Evolutionary conservation across 495 filamentous ascomycete species (phyloP).

Genomic region (Apodospora peruviana): DNA sequence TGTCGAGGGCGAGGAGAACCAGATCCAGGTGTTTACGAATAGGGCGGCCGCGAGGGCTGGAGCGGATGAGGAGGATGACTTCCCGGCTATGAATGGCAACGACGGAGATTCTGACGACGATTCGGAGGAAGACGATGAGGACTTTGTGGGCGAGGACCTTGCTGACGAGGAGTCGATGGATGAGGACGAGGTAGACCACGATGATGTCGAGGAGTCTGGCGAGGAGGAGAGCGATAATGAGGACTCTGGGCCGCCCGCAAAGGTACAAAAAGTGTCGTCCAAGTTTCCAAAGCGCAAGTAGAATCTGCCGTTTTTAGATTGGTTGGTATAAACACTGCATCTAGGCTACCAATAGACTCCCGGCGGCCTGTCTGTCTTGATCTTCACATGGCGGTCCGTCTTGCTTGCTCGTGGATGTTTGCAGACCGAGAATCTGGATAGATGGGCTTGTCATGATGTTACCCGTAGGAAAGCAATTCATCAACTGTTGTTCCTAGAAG

Average conservation of each 20-base stretch:
- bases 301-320: not conserved
- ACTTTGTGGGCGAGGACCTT: constrained; percentile 22
- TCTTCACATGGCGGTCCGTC: too few relatives aligned
- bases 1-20: constrained; percentile 70
- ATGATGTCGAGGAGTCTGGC: constrained; percentile 30
- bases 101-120: constrained; percentile 26
- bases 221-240: constrained; percentile 29
- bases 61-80: constrained; percentile 23
- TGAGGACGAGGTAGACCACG: constrained; percentile 34
- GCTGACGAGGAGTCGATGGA: constrained; percentile 27
- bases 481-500: too few relatives aligned
- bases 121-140: constrained; percentile 26
- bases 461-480: too few relatives aligned
- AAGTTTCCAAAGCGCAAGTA: constrained; percentile 25
- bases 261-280: constrained; percentile 26
- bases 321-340: not conserved
- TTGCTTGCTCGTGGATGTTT: too few relatives aligned
- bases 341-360: not conserved
- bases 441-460: too few relatives aligned
- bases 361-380: not conserved
- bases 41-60: constrained; percentile 24
- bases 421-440: too few relatives aligned
- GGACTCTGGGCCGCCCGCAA: constrained; percentile 25
- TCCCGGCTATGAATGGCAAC: constrained; percentile 13
- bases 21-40: constrained; percentile 33